A percentile compares a stretch with the other conserved stretches of the same genome.
These are phyloP conservation scores for Podaxis sp. DNA, from an alignment of 768 basidiomycete species.

Conservation along the genomic window DNA sequence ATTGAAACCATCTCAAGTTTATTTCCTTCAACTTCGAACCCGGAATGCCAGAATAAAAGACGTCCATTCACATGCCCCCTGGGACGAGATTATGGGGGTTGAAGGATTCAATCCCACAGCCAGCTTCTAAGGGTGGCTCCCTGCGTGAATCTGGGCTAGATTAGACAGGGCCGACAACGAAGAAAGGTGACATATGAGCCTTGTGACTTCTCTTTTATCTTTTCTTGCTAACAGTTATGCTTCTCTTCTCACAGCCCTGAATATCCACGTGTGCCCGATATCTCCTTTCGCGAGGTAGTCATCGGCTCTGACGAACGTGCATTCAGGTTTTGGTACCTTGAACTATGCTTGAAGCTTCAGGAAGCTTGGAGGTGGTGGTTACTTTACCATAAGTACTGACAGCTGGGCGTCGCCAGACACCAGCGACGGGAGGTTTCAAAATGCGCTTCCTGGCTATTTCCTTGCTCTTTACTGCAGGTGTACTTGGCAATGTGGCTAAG, in stretches of 20 bases:
- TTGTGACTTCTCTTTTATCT: background rate
- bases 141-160: background rate
- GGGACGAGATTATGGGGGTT: too few species aligned
- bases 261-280: background rate
- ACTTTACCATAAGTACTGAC: background rate
- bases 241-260: background rate
- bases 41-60: too few species aligned
- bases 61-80: too few species aligned
- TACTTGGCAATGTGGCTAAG: slow-evolving; percentile 20
- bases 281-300: background rate
- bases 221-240: background rate
- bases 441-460: background rate
- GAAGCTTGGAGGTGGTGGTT: background rate
- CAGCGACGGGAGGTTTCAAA: background rate
- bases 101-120: background rate
- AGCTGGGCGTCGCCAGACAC: background rate
- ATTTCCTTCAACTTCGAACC: too few species aligned
- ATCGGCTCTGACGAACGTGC: background rate
- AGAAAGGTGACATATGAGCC: background rate
- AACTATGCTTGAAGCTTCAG: background rate
- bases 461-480: slow-evolving; percentile 12
- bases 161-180: background rate
- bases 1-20: too few species aligned
- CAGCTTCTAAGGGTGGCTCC: background rate
- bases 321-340: background rate